Base-by-base conservation (phyloP, 371 early-diverging fungal species). In the Fennellomyces sp. region DNA sequence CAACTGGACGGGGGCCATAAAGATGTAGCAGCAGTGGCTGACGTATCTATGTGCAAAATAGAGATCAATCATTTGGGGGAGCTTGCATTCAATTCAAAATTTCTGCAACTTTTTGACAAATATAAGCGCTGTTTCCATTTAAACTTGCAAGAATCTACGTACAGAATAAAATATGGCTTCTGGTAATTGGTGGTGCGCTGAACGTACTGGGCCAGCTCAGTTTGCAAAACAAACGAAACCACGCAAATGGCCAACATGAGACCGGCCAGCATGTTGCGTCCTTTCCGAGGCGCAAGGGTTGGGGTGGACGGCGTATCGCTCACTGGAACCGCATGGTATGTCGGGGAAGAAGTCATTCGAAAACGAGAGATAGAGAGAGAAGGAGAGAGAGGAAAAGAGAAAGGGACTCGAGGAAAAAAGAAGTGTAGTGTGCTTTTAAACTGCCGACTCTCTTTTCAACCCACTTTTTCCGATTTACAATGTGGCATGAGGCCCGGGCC, bases 101-200 rank as follows among this genome's bases (percentile, higher is more conserved):
- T n/a, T n/a, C n/a, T n/a, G n/a, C n/a, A n/a, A n/a, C n/a, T n/a
- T n/a, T n/a, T n/a, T n/a, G n/a, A n/a, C n/a, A n/a, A n/a, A n/a
- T n/a, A n/a, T n/a, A n/a, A n/a, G n/a, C n/a, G n/a, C 35, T 33
- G 35, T 33, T 33, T 33, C 35, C 35, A n/a, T n/a, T n/a, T n/a
- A n/a, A n/a, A n/a, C n/a, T n/a, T n/a, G n/a, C n/a, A n/a, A n/a
- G n/a, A 47, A 38, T 21, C 23, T 23, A 68, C 78, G 61, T 79
- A 91, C 80, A 93, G 71, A 45, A 93, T 88, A 61, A 92, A 89
- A 66, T 92, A 93, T 11, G 94, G 94, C 58, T 89, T 87, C 6
- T 80, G 74, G 29, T 78, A 88, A 36, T 80, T 78, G 36, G 83
- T 81, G 0, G 78, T 81, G 30, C 76, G 79, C 58, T 88, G 87